A percentile compares a stretch with the other conserved stretches of the same genome.
phyloP scores from a whole-genome alignment of 768 basidiomycete species.

The Rhodocollybia butyracea region DNA sequence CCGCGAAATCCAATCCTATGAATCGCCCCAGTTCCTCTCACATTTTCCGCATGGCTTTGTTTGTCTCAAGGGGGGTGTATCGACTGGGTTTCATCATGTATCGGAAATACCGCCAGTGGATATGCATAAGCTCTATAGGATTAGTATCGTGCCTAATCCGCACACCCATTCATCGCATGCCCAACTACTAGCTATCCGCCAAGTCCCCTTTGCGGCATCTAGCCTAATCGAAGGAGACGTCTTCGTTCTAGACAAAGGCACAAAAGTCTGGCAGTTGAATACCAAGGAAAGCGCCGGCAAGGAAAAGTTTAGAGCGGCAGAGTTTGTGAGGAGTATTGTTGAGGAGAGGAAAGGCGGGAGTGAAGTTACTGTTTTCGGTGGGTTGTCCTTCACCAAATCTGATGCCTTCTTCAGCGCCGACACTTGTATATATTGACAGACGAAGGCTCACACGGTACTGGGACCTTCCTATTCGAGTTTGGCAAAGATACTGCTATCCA shows the following conservation, averaged over 20 bases:
- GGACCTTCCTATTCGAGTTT: conserved; percentile 46
- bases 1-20: conserved; percentile 58
- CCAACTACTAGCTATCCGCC: conserved; percentile 42
- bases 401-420: background rate
- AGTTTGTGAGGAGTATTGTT: conserved; percentile 49
- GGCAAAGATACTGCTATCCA: conserved; percentile 27
- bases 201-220: conserved; percentile 40
- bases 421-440: conserved; percentile 32
- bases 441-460: conserved; percentile 45
- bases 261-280: conserved; percentile 51
- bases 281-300: conserved; percentile 51
- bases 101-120: conserved; percentile 39
- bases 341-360: conserved; percentile 37
- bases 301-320: conserved; percentile 59
- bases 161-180: background rate
- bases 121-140: conserved; percentile 47
- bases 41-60: conserved; percentile 45
- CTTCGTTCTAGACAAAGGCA: conserved; percentile 58
- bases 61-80: conserved; percentile 42
- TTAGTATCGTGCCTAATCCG: conserved; percentile 26
- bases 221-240: conserved; percentile 54
- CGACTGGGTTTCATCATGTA: conserved; percentile 53
- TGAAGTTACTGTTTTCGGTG: conserved; percentile 49
- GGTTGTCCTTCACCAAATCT: conserved; percentile 11
- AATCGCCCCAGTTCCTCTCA: conserved; percentile 48